Evolutionary conservation across 495 filamentous ascomycete genomes (phyloP).

Genomic region (Tuber umbilicatum): DNA sequence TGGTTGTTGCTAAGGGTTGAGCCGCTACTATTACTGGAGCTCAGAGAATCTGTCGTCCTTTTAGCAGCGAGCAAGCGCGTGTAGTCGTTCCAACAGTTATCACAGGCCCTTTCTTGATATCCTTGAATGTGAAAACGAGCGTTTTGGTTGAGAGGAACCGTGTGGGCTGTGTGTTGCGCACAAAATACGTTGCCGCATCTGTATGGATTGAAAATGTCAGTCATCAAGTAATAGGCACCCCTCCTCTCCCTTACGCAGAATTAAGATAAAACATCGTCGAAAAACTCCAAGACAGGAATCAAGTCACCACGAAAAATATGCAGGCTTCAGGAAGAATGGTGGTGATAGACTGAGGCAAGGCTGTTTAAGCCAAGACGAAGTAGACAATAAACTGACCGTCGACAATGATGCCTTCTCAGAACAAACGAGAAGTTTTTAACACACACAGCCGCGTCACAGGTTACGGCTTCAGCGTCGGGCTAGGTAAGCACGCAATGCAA

Average conservation of each 20-base stretch:
- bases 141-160: conserved; percentile 58
- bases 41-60: conserved; percentile 40
- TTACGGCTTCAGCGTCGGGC: conserved; percentile 57
- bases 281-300: neutral
- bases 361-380: neutral
- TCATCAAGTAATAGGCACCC: neutral
- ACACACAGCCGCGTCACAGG: conserved; percentile 59
- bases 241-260: neutral
- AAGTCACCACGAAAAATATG: neutral
- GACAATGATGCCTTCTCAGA: conserved; percentile 66
- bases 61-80: conserved; percentile 38
- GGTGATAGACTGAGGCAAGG: conserved; percentile 1
- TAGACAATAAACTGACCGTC: conserved; percentile 44
- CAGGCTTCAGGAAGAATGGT: neutral
- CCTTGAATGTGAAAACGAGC: conserved; percentile 62
- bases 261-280: neutral
- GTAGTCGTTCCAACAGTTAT: conserved; percentile 57
- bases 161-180: conserved; percentile 52
- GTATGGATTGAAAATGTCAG: conserved; percentile 18
- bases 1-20: conserved; percentile 31
- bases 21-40: conserved; percentile 39
- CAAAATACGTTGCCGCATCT: conserved; percentile 66
- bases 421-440: conserved; percentile 60
- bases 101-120: conserved; percentile 52
- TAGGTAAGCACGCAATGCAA: conserved; percentile 42